A percentile compares a stretch with the other conserved stretches of the same genome.
phyloP scores from a whole-genome alignment of 1,284 basidiomycete genomes.

The Cryptococcus sp. region DNA sequence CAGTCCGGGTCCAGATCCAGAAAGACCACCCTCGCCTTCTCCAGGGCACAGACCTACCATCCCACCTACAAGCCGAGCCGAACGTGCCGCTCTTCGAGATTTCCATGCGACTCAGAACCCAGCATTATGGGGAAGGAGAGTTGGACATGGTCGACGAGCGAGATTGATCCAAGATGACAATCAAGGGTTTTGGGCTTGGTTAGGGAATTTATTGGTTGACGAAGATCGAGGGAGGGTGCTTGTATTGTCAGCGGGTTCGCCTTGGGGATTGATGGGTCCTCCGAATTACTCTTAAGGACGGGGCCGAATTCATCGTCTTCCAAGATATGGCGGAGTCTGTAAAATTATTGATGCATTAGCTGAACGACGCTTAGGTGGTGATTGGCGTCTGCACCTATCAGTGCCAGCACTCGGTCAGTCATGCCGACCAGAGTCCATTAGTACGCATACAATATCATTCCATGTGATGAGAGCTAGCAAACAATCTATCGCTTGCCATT shows the following conservation, averaged over 20 bases:
- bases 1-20: background rate
- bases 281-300: background rate
- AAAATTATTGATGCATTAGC: background rate
- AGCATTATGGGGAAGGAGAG: conserved; percentile 14
- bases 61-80: background rate
- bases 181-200: conserved; percentile 4
- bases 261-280: background rate
- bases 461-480: background rate
- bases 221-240: background rate
- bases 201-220: background rate
- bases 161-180: background rate
- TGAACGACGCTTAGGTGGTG: no score
- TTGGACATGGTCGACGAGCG: background rate
- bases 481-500: background rate
- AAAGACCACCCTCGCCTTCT: background rate
- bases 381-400: no score
- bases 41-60: background rate
- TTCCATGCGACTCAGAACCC: conserved; percentile 11
- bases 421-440: no score
- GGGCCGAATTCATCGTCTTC: background rate
- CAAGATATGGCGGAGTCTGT: background rate
- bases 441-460: background rate
- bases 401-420: no score
- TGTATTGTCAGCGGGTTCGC: background rate
- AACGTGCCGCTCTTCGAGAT: conserved; percentile 6